Evolutionary conservation across 1,284 basidiomycete genomes (phyloP), one percentile per base, ranked within the genome.

Genomic region (Cystobasidium slooffiae): DNA sequence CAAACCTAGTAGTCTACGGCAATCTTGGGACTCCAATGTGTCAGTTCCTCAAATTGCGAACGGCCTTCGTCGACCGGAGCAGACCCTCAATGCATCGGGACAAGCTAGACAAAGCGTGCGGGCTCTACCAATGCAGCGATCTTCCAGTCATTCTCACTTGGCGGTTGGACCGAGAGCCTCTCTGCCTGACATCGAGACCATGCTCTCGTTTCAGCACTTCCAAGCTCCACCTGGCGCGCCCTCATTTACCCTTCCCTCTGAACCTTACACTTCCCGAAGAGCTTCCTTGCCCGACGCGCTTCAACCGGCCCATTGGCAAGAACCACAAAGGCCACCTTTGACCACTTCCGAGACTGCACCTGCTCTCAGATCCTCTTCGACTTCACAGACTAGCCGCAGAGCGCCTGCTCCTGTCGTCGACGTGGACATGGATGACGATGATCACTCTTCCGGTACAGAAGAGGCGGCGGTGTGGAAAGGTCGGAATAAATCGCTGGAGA

Each of bases 1-100:
- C 22, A 46, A 49, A 9, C 61, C 18, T 47, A 63, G 61, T 44
- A 63, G 61, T 63, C 37, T 49, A 22, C 14, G 44, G n/a, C 43
- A 47, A 8, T 63, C 61, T 37, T 56, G 55, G 55, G 55, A 56
- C 39, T 31, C 9, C 9, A 12, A 37, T 1, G 10, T 22, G n/a
- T 20, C 59, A 43, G 8, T 37, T 55, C n/a, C 53, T 16, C 10
- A 10, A 2, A 55, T 12, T 55, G 53, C 53, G 10, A 24, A 20
- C 4, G 53, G 3, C 4, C 12, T 3, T 20, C 2, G 14, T 55
- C n/a, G n/a, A 24, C n/a, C 16, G 31, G 39, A 59, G 18, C n/a
- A 1, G 3, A 5, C 16, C 56, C 22, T 31, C 8, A 22, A 20
- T 7, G 7, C 41, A 8, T 4, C 59, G 7, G 16, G 16, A 14